These are phyloP conservation scores for Petunia hybrid DNA, from an alignment of 305 asterid species.

Conservation along the genomic window DNA sequence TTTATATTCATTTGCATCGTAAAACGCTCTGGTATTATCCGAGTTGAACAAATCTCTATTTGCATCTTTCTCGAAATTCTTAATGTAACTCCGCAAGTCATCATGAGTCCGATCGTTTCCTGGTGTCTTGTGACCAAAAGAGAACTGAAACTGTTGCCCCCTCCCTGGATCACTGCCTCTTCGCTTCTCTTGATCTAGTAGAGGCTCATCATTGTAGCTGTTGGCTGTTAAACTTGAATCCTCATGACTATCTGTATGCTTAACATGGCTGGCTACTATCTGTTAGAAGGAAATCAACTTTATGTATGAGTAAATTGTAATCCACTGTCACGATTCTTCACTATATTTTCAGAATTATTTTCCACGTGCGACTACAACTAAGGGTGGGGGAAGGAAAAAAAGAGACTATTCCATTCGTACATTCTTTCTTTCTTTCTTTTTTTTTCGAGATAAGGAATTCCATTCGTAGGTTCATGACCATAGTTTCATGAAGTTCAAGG, in stretches of 20 bases:
- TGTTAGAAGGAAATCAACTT: conserved; percentile 31
- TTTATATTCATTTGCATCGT: conserved; percentile 59
- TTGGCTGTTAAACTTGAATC: conserved; percentile 47
- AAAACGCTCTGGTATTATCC: conserved; percentile 40
- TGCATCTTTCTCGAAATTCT: conserved; percentile 59
- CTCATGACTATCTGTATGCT: conserved; percentile 39
- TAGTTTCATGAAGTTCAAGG: background rate
- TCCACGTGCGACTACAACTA: background rate
- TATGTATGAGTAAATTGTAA: background rate
- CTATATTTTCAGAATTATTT: background rate
- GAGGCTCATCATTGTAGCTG: conserved; percentile 38
- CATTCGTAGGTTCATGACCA: conserved; percentile 4
- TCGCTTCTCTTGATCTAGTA: conserved; percentile 25
- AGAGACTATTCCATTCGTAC: background rate
- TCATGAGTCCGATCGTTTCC: conserved; percentile 41
- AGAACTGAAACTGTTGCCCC: conserved; percentile 47
- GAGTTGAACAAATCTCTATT: conserved; percentile 37
- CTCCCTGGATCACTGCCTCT: conserved; percentile 30
- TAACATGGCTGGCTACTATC: conserved; percentile 9
- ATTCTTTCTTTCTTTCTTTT: background rate
- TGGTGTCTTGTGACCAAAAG: conserved; percentile 49
- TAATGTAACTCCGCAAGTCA: conserved; percentile 61
- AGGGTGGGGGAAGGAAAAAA: background rate
- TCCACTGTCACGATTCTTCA: background rate
- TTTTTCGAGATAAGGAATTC: background rate